These are phyloP conservation scores for Canariomyces notabilis DNA, from an alignment of 2,329 filamentous ascomycete genomes.

Conservation along the genomic window DNA sequence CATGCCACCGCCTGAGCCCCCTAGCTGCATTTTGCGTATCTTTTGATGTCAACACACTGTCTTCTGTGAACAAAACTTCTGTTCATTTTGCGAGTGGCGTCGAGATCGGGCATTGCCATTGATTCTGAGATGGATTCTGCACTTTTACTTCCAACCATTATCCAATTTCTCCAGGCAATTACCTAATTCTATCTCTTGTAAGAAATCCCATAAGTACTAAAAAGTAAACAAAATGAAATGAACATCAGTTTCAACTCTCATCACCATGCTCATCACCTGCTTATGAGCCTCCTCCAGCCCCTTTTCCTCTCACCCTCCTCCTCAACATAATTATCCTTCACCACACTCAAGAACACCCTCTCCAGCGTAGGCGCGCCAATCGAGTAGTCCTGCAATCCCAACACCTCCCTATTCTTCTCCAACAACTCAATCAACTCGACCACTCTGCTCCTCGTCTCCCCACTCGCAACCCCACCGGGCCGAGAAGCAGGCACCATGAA, in stretches of 20 bases:
- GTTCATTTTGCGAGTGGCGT: too few relatives aligned
- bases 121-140: too few relatives aligned
- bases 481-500: conserved; percentile 50
- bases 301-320: conserved; percentile 40
- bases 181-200: too few relatives aligned
- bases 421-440: conserved; percentile 39
- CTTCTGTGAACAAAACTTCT: too few relatives aligned
- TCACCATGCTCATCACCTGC: background rate
- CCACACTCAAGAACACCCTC: conserved; percentile 64
- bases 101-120: too few relatives aligned
- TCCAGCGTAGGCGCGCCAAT: conserved; percentile 64
- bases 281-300: background rate
- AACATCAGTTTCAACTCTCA: background rate
- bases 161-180: too few relatives aligned
- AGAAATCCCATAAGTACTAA: too few relatives aligned
- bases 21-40: too few relatives aligned
- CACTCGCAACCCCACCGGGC: background rate
- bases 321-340: conserved; percentile 55
- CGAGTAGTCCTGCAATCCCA: conserved; percentile 62
- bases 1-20: too few relatives aligned
- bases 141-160: too few relatives aligned
- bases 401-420: conserved; percentile 49
- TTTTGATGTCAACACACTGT: too few relatives aligned
- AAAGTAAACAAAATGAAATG: too few relatives aligned
- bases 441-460: conserved; percentile 6